Evolutionary conservation across 108 stramenopile species (phyloP).

Genomic region (Fragilaria crotonensis): DNA sequence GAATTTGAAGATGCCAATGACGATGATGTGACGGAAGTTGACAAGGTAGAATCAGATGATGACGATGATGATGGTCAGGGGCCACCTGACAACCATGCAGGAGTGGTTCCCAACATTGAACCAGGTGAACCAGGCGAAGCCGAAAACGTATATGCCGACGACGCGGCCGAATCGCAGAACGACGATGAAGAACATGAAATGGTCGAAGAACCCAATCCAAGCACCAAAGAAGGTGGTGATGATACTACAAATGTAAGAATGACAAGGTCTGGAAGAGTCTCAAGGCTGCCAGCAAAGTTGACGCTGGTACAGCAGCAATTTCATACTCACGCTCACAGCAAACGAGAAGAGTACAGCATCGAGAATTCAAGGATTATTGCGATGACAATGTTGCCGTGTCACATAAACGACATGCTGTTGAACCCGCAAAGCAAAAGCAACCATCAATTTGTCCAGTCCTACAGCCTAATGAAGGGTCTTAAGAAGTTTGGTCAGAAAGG

Average conservation of each 20-base stretch:
- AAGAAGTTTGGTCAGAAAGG: conserved; percentile 13
- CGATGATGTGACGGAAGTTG: not conserved
- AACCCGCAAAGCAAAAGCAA: too few relatives aligned
- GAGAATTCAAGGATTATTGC: not conserved
- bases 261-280: not conserved
- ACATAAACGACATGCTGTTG: not conserved
- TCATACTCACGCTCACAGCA: too few relatives aligned
- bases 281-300: too few relatives aligned
- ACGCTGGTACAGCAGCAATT: too few relatives aligned
- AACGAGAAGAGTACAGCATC: not conserved
- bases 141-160: too few relatives aligned
- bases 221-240: not conserved
- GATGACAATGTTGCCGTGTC: not conserved
- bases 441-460: not conserved
- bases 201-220: not conserved
- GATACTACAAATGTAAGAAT: not conserved
- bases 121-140: too few relatives aligned
- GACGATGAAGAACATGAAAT: not conserved
- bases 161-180: too few relatives aligned
- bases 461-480: conserved; percentile 4
- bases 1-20: not conserved
- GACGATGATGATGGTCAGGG: not conserved
- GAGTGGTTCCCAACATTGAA: too few relatives aligned
- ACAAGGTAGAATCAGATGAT: not conserved
- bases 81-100: not conserved